Evolutionary conservation across 345 rosid species (phyloP).

Genomic region (Firmiana major): DNA sequence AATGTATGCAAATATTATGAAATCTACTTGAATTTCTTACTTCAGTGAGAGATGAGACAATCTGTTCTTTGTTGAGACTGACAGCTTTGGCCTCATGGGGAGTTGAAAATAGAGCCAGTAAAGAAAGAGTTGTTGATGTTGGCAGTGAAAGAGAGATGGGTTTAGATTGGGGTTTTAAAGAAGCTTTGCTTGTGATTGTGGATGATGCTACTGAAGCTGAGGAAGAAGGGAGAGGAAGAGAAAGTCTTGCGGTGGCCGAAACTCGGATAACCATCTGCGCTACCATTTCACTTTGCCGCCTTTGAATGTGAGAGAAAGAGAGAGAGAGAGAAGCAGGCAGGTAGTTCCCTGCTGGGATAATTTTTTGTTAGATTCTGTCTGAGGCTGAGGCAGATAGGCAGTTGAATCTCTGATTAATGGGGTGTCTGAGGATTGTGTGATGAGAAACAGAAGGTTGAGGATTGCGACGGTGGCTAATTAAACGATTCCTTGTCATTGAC

Average conservation of each 20-base stretch:
- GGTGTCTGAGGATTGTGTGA: conserved; percentile 2
- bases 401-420: background rate
- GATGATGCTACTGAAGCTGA: background rate
- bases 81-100: conserved; percentile 58
- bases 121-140: conserved; percentile 7
- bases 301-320: background rate
- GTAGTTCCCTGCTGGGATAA: background rate
- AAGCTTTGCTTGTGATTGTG: background rate
- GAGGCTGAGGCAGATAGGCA: background rate
- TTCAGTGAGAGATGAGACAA: conserved; percentile 72
- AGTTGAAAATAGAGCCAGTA: conserved; percentile 10
- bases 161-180: background rate
- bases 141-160: background rate
- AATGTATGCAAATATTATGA: background rate
- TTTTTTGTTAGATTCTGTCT: background rate
- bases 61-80: conserved; percentile 74
- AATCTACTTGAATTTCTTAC: conserved; percentile 28
- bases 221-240: background rate
- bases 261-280: conserved; percentile 14
- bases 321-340: too few relatives aligned
- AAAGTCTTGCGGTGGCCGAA: conserved; percentile 15
- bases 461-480: background rate
- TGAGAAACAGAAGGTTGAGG: conserved; percentile 13
- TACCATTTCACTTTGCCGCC: background rate
- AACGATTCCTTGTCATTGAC: background rate